Evolutionary conservation across 2,329 filamentous ascomycete species (phyloP).

Genomic region (Aspergillus ochraceoroseus): DNA sequence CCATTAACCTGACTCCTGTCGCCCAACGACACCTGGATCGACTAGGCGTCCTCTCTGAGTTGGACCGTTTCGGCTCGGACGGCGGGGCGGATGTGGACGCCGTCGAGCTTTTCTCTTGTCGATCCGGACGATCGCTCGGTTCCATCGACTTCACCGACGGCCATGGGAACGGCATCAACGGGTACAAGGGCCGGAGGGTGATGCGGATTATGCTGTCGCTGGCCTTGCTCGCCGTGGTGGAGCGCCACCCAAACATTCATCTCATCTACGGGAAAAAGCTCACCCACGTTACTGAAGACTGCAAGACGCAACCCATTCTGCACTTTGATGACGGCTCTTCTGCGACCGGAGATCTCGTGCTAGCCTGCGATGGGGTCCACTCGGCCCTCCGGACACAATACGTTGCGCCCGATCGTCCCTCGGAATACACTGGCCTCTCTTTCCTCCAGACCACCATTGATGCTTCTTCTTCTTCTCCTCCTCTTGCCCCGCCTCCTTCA

Average conservation of each 20-base stretch:
- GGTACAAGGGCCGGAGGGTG: conserved; percentile 41
- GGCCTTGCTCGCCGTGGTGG: conserved; percentile 39
- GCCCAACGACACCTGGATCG: conserved; percentile 43
- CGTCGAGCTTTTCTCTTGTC: conserved; percentile 41
- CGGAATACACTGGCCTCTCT: conserved; percentile 41
- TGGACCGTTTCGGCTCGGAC: conserved; percentile 38
- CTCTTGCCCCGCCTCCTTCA: conserved; percentile 26
- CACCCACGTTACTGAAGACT: conserved; percentile 31
- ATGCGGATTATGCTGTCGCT: conserved; percentile 42
- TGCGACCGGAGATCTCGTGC: conserved; percentile 34
- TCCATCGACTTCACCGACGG: conserved; percentile 38
- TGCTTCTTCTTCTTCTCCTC: conserved; percentile 37
- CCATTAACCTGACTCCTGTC: conserved; percentile 45
- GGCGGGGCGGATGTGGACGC: conserved; percentile 40
- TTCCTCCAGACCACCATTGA: conserved; percentile 36
- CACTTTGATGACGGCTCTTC: conserved; percentile 37
- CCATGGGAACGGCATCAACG: conserved; percentile 36
- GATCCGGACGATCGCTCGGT: conserved; percentile 38
- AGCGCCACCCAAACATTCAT: conserved; percentile 36
- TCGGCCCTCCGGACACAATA: conserved; percentile 35
- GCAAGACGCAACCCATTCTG: conserved; percentile 29
- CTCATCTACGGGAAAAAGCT: conserved; percentile 44
- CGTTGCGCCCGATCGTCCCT: conserved; percentile 32
- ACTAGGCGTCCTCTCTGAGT: conserved; percentile 38
- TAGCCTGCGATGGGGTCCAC: conserved; percentile 42